Conservation (phyloP, 352 stramenopile species). For the Globisporangium acanthophoron region DNA sequence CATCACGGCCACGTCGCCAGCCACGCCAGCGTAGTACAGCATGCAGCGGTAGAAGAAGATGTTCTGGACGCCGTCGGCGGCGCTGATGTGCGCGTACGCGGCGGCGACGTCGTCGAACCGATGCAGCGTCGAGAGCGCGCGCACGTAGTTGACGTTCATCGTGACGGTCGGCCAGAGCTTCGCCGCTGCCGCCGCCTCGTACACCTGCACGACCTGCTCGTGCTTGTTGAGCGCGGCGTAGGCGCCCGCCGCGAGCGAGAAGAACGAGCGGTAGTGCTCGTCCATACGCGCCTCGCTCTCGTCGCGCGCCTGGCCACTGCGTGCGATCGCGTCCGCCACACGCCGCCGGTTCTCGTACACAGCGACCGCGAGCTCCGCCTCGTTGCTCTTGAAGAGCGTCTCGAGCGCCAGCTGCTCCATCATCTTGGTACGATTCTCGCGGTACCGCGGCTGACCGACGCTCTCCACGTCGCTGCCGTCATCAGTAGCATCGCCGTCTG, state of each 20-base stretch:
- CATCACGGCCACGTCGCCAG: conserved; percentile 1
- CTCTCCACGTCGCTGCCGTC: not conserved
- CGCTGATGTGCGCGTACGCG: conserved; percentile 4
- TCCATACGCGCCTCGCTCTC: conserved; percentile 9
- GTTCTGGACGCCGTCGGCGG: conserved; percentile 11
- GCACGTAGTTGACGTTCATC: conserved; percentile 17
- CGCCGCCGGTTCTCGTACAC: conserved; percentile 12
- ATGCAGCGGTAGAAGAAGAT: conserved; percentile 15
- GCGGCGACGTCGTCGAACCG: conserved; percentile 1
- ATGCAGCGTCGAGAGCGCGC: conserved; percentile 8
- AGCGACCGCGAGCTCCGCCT: conserved; percentile 9
- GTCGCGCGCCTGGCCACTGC: conserved; percentile 7
- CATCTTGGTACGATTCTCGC: conserved; percentile 10
- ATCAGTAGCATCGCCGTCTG: not conserved
- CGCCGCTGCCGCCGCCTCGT: conserved; percentile 1
- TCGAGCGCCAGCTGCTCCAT: conserved; percentile 14
- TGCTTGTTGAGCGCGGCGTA: conserved; percentile 6
- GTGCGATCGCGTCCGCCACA: not conserved
- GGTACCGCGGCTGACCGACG: conserved; percentile 1
- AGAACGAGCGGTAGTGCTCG: conserved; percentile 15
- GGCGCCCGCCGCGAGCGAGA: conserved; percentile 12
- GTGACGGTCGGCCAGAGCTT: conserved; percentile 11
- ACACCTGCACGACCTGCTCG: conserved; percentile 7
- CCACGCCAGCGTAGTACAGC: conserved; percentile 6
- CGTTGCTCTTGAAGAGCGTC: conserved; percentile 4